Conservation (phyloP, 2,329 filamentous ascomycete genomes). For the Trichothecium sympodiale region DNA sequence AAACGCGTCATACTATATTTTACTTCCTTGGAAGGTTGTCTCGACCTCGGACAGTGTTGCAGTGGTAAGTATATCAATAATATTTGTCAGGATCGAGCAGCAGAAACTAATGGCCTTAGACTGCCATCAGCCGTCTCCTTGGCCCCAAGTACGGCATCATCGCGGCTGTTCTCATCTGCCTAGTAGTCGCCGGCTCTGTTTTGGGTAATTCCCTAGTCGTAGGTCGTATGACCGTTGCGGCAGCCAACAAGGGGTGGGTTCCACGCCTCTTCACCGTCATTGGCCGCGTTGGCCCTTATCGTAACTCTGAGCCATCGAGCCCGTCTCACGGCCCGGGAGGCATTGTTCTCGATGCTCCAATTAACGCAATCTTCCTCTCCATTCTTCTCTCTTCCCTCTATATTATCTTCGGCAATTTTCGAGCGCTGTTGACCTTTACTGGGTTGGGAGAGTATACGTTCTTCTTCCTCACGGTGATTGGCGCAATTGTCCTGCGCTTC, state of each 20-base stretch:
- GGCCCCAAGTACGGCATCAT: conserved; percentile 41
- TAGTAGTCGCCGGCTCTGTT: conserved; percentile 51
- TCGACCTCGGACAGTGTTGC: conserved; percentile 51
- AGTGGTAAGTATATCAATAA: conserved; percentile 33
- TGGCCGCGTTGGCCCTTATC: conserved; percentile 26
- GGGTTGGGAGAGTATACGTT: conserved; percentile 51
- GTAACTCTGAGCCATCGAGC: conserved; percentile 4
- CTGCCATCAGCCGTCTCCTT: conserved; percentile 42
- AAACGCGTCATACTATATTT: conserved; percentile 51
- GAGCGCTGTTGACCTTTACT: conserved; percentile 49
- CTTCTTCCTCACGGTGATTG: conserved; percentile 52
- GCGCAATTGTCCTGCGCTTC: conserved; percentile 43
- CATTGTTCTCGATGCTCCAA: conserved; percentile 33
- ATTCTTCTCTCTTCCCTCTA: conserved; percentile 41
- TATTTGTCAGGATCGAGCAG: no score
- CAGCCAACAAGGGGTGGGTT: conserved; percentile 40
- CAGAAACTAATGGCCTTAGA: conserved; percentile 20
- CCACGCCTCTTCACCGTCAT: conserved; percentile 32
- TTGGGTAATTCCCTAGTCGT: conserved; percentile 53
- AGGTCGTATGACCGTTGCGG: conserved; percentile 49
- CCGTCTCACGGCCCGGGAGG: conserved; percentile 7
- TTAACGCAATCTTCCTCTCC: conserved; percentile 42
- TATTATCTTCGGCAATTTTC: conserved; percentile 49
- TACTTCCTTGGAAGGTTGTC: conserved; percentile 48
- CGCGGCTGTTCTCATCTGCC: conserved; percentile 44